Base-by-base conservation (phyloP, 2,329 filamentous ascomycete genomes). In the Penicillium digitatum region DNA sequence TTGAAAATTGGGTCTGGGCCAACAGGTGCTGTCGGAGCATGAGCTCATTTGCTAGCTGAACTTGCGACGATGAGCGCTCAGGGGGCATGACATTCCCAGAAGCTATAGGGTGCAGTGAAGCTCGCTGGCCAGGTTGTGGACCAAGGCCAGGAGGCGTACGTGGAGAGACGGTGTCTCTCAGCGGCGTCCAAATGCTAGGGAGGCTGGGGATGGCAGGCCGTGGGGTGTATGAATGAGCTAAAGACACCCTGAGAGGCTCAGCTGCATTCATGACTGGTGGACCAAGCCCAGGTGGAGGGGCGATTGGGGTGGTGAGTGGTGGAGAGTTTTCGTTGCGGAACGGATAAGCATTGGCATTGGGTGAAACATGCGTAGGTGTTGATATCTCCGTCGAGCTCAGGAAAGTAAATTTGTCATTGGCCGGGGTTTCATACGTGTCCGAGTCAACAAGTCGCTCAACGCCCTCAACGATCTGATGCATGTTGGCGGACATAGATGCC, bases 181-280 rank as follows among this genome's bases (percentile, higher is more conserved):
- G 63, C n/a, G 73, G 69, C 16, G 77, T 78, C 69, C 73, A 78
- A 42, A 80, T 74, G 34, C 72, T 76, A 10, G 76, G 74, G 6
- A 79, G 61, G 22, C 55, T 64, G n/a, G 63, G 62, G 6, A 73
- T 63, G 7, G 67, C 46, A 16, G 66, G 65, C 16, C 68, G 56
- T 7, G 72, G 65, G 1, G 66, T 66, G 43, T 69, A 74, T 16
- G 70, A 67, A 24, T 72, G 70, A 24, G 69, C 62, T 9, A 60
- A 60, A 12, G 69, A 58, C 14, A 59, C 50, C 26, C 61, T 62
- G 43, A 58, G 54, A 29, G 64, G 43, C 37, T 65, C 60, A 5
- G 60, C 56, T 5, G 62, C 40, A 18, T 60, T 61, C 29, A 60
- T 39, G 38, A 60, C 57, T 9, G 66, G 66, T 9, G 63, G 64